phyloP scores from a whole-genome alignment of 257 asterid species.

The Capsicum pubescens region DNA sequence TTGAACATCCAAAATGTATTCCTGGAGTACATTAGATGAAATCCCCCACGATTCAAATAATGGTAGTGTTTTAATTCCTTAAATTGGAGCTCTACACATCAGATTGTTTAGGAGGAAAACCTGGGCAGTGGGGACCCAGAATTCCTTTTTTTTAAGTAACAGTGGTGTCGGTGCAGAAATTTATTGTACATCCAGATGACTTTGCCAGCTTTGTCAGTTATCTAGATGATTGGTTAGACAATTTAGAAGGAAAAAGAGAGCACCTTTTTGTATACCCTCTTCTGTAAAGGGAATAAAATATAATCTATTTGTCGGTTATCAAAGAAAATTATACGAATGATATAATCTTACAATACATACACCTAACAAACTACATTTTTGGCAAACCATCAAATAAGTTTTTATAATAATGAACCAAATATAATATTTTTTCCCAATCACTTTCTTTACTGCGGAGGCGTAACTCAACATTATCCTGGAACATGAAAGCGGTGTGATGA shows the following conservation, averaged over 20 bases:
- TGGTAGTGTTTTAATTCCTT: slow-evolving; percentile 1
- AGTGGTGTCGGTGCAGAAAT: background rate
- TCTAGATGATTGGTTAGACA: background rate
- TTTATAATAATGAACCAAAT: background rate
- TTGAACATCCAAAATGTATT: background rate
- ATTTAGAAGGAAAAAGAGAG: background rate
- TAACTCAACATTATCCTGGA: background rate
- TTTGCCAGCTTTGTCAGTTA: slow-evolving; percentile 7
- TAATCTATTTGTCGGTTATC: background rate
- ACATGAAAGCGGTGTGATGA: background rate
- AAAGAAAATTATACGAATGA: no score
- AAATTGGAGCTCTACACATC: background rate
- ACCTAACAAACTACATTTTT: background rate
- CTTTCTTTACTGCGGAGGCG: slow-evolving; percentile 6
- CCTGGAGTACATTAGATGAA: background rate
- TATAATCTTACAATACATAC: no score
- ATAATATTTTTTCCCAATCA: background rate
- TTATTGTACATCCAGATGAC: background rate
- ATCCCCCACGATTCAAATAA: slow-evolving; percentile 10
- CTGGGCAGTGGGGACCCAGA: background rate
- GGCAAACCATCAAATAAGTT: slow-evolving; percentile 13
- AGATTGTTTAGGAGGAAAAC: slow-evolving; percentile 1
- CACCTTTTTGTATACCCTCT: background rate
- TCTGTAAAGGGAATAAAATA: slow-evolving; percentile 20
- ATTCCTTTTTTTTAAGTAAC: background rate